Percentiles rank a stretch among this genome's conserved stretches.
These are phyloP conservation scores for Galerina sulciceps DNA, from an alignment of 768 basidiomycete species.

Conservation along the genomic window DNA sequence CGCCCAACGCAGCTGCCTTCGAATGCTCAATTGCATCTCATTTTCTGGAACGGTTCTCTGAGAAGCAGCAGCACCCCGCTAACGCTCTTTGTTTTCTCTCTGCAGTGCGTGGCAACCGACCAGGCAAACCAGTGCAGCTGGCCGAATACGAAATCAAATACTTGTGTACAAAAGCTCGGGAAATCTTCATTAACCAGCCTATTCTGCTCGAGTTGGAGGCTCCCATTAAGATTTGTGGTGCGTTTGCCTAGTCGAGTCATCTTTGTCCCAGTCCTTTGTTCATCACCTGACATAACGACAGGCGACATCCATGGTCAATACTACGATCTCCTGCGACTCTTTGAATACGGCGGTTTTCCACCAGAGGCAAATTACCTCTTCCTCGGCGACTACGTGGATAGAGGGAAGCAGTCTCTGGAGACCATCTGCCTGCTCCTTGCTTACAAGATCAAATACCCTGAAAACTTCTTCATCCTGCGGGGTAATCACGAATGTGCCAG, in stretches of 20 bases:
- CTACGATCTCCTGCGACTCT: slow-evolving; percentile 96
- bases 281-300: slow-evolving; percentile 33
- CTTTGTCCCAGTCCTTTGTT: slow-evolving; percentile 17
- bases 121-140: slow-evolving; percentile 96
- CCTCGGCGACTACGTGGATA: slow-evolving; percentile 99
- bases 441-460: slow-evolving; percentile 99
- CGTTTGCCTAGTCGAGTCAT: slow-evolving; percentile 33
- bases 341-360: slow-evolving; percentile 99
- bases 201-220: slow-evolving; percentile 98
- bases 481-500: slow-evolving; percentile 99
- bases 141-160: slow-evolving; percentile 99
- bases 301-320: slow-evolving; percentile 99
- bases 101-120: slow-evolving; percentile 92
- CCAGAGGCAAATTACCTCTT: slow-evolving; percentile 99
- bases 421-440: slow-evolving; percentile 99
- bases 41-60: slow-evolving; percentile 7
- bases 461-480: slow-evolving; percentile 99
- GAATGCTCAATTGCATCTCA: neutral
- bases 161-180: slow-evolving; percentile 96
- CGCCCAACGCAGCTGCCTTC: neutral
- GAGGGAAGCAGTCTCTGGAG: slow-evolving; percentile 98
- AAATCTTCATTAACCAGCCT: slow-evolving; percentile 99
- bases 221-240: slow-evolving; percentile 99
- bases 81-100: slow-evolving; percentile 28
- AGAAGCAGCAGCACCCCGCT: slow-evolving; percentile 15